Evolutionary conservation across 73 alveolate genomes (phyloP).

Genomic region (Tetrahymena thermophila): DNA sequence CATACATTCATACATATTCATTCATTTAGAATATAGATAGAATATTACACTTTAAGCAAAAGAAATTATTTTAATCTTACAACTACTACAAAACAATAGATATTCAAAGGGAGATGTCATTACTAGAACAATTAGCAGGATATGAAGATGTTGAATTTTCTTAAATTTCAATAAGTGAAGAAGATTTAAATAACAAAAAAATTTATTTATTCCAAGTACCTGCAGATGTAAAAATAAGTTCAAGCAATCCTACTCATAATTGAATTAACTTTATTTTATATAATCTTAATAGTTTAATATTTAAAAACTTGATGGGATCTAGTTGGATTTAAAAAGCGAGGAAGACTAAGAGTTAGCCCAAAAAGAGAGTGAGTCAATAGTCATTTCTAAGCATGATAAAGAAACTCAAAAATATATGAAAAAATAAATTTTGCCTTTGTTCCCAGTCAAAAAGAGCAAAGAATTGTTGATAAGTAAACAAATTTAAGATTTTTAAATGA

Average conservation of each 20-base stretch:
- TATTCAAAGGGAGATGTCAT: neutral
- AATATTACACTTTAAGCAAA: neutral
- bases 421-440: neutral
- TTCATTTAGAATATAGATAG: neutral
- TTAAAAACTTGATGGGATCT: neutral
- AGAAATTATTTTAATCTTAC: neutral
- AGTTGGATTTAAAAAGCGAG: neutral
- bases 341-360: neutral
- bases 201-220: neutral
- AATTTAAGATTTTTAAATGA: neutral
- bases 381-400: neutral
- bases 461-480: neutral
- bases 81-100: neutral
- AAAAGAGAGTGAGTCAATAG: neutral
- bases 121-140: neutral
- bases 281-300: neutral
- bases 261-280: no score
- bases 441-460: neutral
- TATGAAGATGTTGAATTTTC: neutral
- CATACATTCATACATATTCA: neutral
- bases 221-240: neutral
- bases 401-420: neutral
- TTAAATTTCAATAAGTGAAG: neutral
- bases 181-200: neutral
- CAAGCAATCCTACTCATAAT: neutral